Conservation (phyloP, 1,139 yeast species). For the Geotrichum cucujoidarum region DNA sequence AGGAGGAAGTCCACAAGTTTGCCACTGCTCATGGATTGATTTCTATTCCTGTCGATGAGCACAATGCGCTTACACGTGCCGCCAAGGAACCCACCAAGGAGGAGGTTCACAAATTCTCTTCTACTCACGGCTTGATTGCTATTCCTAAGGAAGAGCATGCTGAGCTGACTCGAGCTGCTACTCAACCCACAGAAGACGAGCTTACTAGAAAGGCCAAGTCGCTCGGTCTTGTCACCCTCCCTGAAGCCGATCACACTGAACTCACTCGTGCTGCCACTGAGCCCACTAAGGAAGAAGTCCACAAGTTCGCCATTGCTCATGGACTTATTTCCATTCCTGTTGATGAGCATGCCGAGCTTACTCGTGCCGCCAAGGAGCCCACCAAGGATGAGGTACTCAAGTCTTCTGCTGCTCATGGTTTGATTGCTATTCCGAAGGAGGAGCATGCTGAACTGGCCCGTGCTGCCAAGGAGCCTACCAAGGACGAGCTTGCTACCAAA, state of each 20-base stretch:
- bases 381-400: conserved; percentile 23
- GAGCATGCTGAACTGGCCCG: conserved; percentile 8
- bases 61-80: not conserved
- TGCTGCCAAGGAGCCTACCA: conserved; percentile 24
- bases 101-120: conserved; percentile 37
- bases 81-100: conserved; percentile 17
- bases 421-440: conserved; percentile 30
- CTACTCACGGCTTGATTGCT: conserved; percentile 27
- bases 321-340: conserved; percentile 45
- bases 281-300: conserved; percentile 31
- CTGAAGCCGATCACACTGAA: conserved; percentile 15
- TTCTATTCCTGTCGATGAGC: not conserved
- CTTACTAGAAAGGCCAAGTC: conserved; percentile 24
- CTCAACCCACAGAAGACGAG: conserved; percentile 28
- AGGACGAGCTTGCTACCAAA: conserved; percentile 24
- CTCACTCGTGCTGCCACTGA: conserved; percentile 25
- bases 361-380: conserved; percentile 24
- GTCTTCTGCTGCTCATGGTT: conserved; percentile 28
- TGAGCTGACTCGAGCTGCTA: conserved; percentile 21
- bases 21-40: not conserved
- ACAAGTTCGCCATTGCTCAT: conserved; percentile 7
- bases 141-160: conserved; percentile 29
- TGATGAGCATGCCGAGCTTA: conserved; percentile 28
- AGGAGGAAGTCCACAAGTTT: conserved; percentile 20
- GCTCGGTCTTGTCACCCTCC: conserved; percentile 25